Evolutionary conservation across 1,284 basidiomycete genomes (phyloP).

Genomic region (Pyrrhoderma lamaoense): DNA sequence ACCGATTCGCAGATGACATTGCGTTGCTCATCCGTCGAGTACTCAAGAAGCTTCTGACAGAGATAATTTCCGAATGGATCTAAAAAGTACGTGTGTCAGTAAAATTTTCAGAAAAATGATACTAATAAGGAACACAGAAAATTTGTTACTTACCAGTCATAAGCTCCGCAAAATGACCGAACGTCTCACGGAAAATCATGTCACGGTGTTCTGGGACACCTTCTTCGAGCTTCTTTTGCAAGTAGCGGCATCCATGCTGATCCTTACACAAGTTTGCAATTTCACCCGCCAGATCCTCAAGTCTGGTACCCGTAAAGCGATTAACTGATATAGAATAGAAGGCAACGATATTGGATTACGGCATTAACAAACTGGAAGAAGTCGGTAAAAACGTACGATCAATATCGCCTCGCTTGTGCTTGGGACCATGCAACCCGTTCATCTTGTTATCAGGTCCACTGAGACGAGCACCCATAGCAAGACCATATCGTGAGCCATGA

Average conservation of each 20-base stretch:
- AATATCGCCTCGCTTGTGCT: constrained; percentile 89
- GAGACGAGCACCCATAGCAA: constrained; percentile 49
- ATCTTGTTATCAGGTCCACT: constrained; percentile 61
- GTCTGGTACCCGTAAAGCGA: constrained; percentile 87
- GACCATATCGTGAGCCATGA: constrained; percentile 67
- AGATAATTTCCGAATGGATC: constrained; percentile 99
- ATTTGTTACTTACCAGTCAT: constrained; percentile 72
- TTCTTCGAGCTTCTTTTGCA: constrained; percentile 99
- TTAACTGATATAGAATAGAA: constrained; percentile 54
- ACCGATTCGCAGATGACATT: constrained; percentile 97
- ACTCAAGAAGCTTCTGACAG: constrained; percentile 97
- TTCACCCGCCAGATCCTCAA: constrained; percentile 94
- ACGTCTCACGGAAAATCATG: constrained; percentile 99
- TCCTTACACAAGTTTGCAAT: constrained; percentile 95
- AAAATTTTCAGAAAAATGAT: constrained; percentile 4
- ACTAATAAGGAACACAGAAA: not conserved
- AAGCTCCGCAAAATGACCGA: constrained; percentile 94
- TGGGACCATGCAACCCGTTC: constrained; percentile 84
- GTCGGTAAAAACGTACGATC: constrained; percentile 78
- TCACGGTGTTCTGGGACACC: constrained; percentile 91
- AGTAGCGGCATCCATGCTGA: constrained; percentile 96
- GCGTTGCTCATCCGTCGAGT: constrained; percentile 95
- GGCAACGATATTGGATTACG: constrained; percentile 8
- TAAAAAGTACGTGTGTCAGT: constrained; percentile 24
- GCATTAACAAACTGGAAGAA: no score